These are phyloP conservation scores for Hordeum vulgare DNA, from an alignment of 176 grass and related monocot genomes.

Conservation along the genomic window DNA sequence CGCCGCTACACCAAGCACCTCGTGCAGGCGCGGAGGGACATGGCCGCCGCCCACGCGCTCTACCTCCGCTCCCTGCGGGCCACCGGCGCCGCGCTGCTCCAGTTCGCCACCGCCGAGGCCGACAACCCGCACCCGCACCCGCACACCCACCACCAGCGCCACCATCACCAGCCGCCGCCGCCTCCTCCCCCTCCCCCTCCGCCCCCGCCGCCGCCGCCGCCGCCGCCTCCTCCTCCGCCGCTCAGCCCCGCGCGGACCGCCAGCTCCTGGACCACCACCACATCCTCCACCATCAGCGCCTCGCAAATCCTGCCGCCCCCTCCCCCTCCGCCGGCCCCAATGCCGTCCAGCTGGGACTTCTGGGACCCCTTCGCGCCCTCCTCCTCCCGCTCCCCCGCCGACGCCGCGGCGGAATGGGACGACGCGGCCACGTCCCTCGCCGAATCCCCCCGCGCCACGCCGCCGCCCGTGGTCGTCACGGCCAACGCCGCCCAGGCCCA, in stretches of 20 bases:
- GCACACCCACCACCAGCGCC: slow-evolving; percentile 17
- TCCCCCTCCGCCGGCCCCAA: slow-evolving; percentile 39
- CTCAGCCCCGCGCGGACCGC: slow-evolving; percentile 53
- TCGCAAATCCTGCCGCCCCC: slow-evolving; percentile 65
- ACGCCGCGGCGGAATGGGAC: slow-evolving; percentile 78
- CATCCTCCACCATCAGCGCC: slow-evolving; percentile 59
- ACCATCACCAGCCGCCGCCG: slow-evolving; percentile 26
- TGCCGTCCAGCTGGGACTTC: slow-evolving; percentile 92
- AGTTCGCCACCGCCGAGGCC: slow-evolving; percentile 85
- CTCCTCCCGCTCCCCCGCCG: slow-evolving; percentile 60
- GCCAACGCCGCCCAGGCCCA: slow-evolving; percentile 15
- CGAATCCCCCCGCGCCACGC: neutral
- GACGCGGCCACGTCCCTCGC: slow-evolving; percentile 42
- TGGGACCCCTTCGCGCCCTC: slow-evolving; percentile 94
- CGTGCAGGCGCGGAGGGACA: slow-evolving; percentile 63
- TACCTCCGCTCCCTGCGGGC: slow-evolving; percentile 82
- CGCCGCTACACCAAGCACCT: slow-evolving; percentile 89
- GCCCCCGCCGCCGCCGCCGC: neutral
- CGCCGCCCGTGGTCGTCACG: slow-evolving; percentile 19
- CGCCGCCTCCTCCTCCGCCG: slow-evolving; percentile 17
- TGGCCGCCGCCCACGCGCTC: slow-evolving; percentile 80
- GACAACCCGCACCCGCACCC: slow-evolving; percentile 36
- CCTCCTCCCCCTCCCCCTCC: slow-evolving; percentile 7
- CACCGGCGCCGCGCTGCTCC: slow-evolving; percentile 75
- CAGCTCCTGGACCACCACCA: slow-evolving; percentile 47